Base-by-base conservation (phyloP, 2,329 filamentous ascomycete genomes). In the Ceratocystis diversiconidia region DNA sequence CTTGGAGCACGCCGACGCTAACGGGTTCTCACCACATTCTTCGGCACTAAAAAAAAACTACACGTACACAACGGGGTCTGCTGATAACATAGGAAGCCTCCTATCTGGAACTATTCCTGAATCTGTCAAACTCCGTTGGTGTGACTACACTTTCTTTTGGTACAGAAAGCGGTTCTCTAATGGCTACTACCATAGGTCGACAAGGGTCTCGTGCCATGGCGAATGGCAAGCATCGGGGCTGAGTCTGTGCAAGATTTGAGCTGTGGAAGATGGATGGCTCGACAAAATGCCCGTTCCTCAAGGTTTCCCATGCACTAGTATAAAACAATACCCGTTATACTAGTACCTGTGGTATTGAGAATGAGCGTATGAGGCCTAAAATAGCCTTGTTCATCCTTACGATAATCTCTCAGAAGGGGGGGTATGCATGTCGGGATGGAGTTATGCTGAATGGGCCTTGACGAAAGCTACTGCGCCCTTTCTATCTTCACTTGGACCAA, bases 181-280 rank as follows among this genome's bases (percentile, higher is more conserved):
- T 32, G 52, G 12, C 52, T 30, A 4, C 52, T 59, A 32, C 28
- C 28, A 32, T 59, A 19, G 15, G 25, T 1, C 15, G 52, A 59
- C 52, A 59, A 59, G 52, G 52, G 52, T 59, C 52, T 59, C 28
- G 25, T 59, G 25, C 52, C 52, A 59, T 59, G 52, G 52, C 28
- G 52, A 59, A 32, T 30, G n/a, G 52, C 52, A 59, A 59, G 28
- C 28, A 59, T 59, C 52, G 52, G 52, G 52, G 52, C 22, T 59
- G 52, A 59, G 52, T 59, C 52, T 59, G 52, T 59, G 52, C 52
- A 59, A 59, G 52, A 59, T 59, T 59, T 59, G 52, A 59, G 52
- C 25, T 32, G 52, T 59, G 52, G 25, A n/a, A 59, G 52, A 36
- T 32, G 28, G 28, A 17, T 59, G 52, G 52, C 28, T 59, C 25